Evolutionary conservation across 73 alveolate genomes (phyloP), one percentile per base, ranked within the genome.

Genomic region (Durusdinium trenchii): DNA sequence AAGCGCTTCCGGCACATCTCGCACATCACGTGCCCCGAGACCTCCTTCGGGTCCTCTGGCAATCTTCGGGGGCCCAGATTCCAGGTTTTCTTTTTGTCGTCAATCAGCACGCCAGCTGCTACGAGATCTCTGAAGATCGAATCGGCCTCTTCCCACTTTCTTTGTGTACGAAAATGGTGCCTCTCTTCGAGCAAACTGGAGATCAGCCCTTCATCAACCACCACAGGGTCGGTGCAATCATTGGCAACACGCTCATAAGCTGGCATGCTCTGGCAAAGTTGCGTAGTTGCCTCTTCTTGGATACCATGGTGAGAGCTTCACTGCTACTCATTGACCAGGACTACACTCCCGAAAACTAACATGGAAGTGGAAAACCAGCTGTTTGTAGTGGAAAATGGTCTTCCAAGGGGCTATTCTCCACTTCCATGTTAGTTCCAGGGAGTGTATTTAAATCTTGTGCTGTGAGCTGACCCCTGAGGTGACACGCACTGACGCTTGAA

Each of bases 61-160:
- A n/a, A n/a, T n/a, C n/a, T n/a, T n/a, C n/a, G n/a, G n/a, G n/a
- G n/a, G 32, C 52, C 94, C 94, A 84, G 51, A 52, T 84, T 48
- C 94, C 94, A 84, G 51, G n/a, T 32, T 40, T 84, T 48, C 46
- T 51, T 84, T 52, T 84, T 84, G 76, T 84, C 94, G 36, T 84
- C 94, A 3, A 84, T 84, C 12, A 84, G 94, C 50, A 84, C 94
- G 18, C 94, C 94, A 73, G 51, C 38, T n/a, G 54, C 76, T 75
- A 84, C 94, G 20, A 84, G 78, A 50, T 36, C n/a, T n/a, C 94
- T n/a, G 51, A 84, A 84, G 26, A 84, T 48, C 52, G 75, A 32
- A 36, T 84, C 94, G 1, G 94, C 94, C 36, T 51, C 76, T 28
- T 35, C 75, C 94, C 94, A 84, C 38, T 84, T 45, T n/a, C 36